phyloP scores from a whole-genome alignment of 73 alveolate genomes.

The Uronychia setigera region DNA sequence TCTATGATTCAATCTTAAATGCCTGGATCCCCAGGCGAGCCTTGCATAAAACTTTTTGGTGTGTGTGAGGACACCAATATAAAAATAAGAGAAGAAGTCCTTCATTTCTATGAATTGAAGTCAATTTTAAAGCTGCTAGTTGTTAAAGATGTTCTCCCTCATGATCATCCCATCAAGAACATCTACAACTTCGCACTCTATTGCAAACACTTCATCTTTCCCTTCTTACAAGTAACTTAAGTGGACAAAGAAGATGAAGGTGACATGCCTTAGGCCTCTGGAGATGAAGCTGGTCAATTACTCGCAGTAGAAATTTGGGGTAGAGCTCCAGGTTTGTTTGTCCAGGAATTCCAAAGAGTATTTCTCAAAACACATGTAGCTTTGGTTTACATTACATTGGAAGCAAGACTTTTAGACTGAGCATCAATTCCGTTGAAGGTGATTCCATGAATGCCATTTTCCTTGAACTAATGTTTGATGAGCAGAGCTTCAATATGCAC shows the following conservation, averaged over 20 bases:
- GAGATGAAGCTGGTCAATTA: neutral
- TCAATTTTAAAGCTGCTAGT: neutral
- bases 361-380: neutral
- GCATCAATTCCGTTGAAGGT: neutral
- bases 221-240: neutral
- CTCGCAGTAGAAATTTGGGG: constrained; percentile 6
- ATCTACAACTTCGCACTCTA: neutral
- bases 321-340: constrained; percentile 2
- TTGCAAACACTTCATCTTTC: constrained; percentile 4
- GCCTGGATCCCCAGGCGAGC: constrained; percentile 2
- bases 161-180: neutral
- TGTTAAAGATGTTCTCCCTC: constrained; percentile 1
- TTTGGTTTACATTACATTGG: constrained; percentile 2
- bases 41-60: neutral
- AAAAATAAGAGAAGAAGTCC: neutral
- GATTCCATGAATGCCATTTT: constrained; percentile 17
- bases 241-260: constrained; percentile 1
- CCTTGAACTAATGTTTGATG: neutral
- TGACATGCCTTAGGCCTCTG: neutral
- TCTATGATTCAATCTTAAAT: neutral
- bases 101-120: neutral
- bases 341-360: neutral
- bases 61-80: neutral
- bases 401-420: neutral
- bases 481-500: constrained; percentile 19